Evolutionary conservation across 331 rosid genomes (phyloP), one percentile per base, ranked within the genome.

Genomic region (Phaseolus coccineus): DNA sequence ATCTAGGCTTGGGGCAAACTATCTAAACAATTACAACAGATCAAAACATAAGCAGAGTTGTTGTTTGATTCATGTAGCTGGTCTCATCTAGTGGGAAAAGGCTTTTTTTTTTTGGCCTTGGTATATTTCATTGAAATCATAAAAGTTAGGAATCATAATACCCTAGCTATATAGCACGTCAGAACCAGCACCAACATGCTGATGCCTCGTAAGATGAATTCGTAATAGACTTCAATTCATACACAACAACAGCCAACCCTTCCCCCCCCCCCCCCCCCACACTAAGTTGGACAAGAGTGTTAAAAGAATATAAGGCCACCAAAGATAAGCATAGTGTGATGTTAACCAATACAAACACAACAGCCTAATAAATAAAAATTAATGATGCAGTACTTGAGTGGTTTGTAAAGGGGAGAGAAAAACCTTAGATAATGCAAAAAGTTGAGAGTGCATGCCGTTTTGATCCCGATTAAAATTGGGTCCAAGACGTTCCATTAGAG

Each of bases 361-460:
- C 62, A 37, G 39, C 30, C 22, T 31, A 69, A 48, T 37, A 28
- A 14, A 19, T 33, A 69, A 69, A 51, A 56, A 47, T 65, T 48
- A 37, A 47, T 14, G 19, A 76, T 35, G 3, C 37, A 40, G 44
- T 48, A 48, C 37, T 30, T 28, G 13, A 62, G 66, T 16, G 59
- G 79, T 44, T 63, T 46, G 71, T 44, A 53, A 24, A 16, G 10
- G 69, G 28, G 77, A 78, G 70, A 79, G 74, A 65, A 47, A 2
- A 52, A 96, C 99, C 99, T 96, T 96, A 7, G 94, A 91, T 84
- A 96, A 81, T 24, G 99, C 94, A 89, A 96, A 96, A 55, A 96
- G 98, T 85, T 96, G 99, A 76, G 98, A 91, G 84, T 96, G 99
- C 99, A 96, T 96, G 87, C 99, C 99, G 58, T 89, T 96, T 84